Conservation (phyloP, 768 basidiomycete species). For the Fibroporia radiculosa region DNA sequence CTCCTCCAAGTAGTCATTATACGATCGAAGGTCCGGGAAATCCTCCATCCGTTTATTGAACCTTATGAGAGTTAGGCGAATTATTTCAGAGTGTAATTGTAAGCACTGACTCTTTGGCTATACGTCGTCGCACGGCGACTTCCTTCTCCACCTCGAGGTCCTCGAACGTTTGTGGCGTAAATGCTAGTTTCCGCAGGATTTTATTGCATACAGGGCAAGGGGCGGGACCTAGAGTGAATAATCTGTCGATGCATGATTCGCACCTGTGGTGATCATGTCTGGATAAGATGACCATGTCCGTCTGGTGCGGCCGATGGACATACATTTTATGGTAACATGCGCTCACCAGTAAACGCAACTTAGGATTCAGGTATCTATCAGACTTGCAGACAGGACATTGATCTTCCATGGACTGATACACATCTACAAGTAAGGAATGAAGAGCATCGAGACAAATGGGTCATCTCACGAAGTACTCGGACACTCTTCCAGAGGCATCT, state of each 20-base stretch:
- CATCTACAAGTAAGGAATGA: constrained; percentile 3
- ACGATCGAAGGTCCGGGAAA: constrained; percentile 68
- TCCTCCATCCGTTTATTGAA: constrained; percentile 94
- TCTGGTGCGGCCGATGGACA: constrained; percentile 9
- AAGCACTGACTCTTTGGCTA: constrained; percentile 70
- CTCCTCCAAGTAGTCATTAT: constrained; percentile 95
- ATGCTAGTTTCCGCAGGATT: constrained; percentile 86
- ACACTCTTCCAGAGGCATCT: constrained; percentile 74
- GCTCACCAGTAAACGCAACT: constrained; percentile 87
- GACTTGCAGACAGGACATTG: constrained; percentile 97
- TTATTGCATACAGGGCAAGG: constrained; percentile 92
- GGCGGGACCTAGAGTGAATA: constrained; percentile 93
- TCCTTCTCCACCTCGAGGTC: constrained; percentile 92
- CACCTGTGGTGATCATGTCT: constrained; percentile 49
- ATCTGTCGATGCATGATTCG: constrained; percentile 94
- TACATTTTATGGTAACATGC: constrained; percentile 99
- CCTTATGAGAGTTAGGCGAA: constrained; percentile 31
- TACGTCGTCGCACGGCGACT: constrained; percentile 78
- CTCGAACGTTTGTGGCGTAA: constrained; percentile 91
- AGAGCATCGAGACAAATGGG: not conserved
- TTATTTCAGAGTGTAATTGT: not conserved
- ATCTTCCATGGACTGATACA: constrained; percentile 73
- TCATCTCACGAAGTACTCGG: constrained; percentile 68
- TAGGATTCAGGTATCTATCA: constrained; percentile 92
- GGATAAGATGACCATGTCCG: not conserved